phyloP scores from a whole-genome alignment of 2,329 filamentous ascomycete genomes.

The Monosporascus sp. region DNA sequence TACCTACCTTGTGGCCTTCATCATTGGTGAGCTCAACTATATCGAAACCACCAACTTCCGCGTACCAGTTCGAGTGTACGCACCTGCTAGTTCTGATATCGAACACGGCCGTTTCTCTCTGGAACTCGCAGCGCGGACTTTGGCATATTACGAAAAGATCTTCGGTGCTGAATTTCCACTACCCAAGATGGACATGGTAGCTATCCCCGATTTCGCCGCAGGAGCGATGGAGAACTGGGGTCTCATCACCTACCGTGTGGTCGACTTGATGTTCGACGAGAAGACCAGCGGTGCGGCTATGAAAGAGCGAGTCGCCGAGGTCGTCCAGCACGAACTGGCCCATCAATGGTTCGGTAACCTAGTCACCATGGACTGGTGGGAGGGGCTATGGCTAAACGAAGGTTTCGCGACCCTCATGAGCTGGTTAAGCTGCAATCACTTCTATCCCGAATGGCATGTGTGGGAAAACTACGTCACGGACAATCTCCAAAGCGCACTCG shows the following conservation, averaged over 20 bases:
- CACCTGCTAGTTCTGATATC: slow-evolving; percentile 82
- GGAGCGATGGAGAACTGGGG: slow-evolving; percentile 99
- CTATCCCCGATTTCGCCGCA: slow-evolving; percentile 91
- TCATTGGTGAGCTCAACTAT: slow-evolving; percentile 89
- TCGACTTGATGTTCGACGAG: slow-evolving; percentile 86
- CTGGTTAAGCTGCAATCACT: slow-evolving; percentile 73
- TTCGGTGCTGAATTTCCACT: slow-evolving; percentile 84
- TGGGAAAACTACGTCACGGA: slow-evolving; percentile 95
- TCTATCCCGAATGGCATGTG: slow-evolving; percentile 98
- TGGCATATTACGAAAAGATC: slow-evolving; percentile 92
- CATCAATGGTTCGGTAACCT: slow-evolving; percentile 99
- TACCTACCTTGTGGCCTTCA: slow-evolving; percentile 90
- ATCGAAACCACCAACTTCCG: slow-evolving; percentile 90
- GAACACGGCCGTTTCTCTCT: slow-evolving; percentile 88
- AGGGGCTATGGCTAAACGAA: slow-evolving; percentile 93
- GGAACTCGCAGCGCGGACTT: slow-evolving; percentile 80
- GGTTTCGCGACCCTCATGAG: slow-evolving; percentile 91
- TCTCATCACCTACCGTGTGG: slow-evolving; percentile 88
- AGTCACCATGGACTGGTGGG: slow-evolving; percentile 98
- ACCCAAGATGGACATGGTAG: slow-evolving; percentile 95
- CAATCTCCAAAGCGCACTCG: slow-evolving; percentile 81
- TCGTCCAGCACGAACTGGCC: slow-evolving; percentile 93
- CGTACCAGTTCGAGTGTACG: slow-evolving; percentile 89
- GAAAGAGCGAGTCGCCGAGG: slow-evolving; percentile 90
- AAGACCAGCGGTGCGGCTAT: slow-evolving; percentile 83